These are phyloP conservation scores for Tylopilus felleus DNA, from an alignment of 768 basidiomycete species.

Conservation along the genomic window DNA sequence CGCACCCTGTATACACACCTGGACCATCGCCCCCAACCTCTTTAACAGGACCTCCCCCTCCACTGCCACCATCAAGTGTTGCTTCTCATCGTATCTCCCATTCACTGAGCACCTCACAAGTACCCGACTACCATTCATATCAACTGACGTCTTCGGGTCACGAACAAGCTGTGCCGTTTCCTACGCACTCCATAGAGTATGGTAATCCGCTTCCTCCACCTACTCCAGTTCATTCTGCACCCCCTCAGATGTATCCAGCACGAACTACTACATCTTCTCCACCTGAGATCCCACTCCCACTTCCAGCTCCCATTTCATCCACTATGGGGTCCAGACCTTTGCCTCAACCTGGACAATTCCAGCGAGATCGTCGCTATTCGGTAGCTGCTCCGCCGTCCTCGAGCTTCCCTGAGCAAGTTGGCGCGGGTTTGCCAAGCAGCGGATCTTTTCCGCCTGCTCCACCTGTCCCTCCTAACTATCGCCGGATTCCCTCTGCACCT, in stretches of 20 bases:
- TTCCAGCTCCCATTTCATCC: slow-evolving; percentile 1
- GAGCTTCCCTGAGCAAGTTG: slow-evolving; percentile 30
- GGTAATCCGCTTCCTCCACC: slow-evolving; percentile 18
- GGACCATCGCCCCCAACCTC: slow-evolving; percentile 10
- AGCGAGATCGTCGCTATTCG: slow-evolving; percentile 31
- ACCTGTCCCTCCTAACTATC: slow-evolving; percentile 35
- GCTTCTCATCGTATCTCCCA: slow-evolving; percentile 24
- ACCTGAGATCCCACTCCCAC: slow-evolving; percentile 12
- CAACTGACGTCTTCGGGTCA: slow-evolving; percentile 13
- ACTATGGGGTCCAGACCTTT: slow-evolving; percentile 28
- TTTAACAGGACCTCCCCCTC: slow-evolving; percentile 3
- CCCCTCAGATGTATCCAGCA: slow-evolving; percentile 25
- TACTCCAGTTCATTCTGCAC: slow-evolving; percentile 21
- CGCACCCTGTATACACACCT: slow-evolving; percentile 12
- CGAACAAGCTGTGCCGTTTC: slow-evolving; percentile 24
- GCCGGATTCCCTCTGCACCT: slow-evolving; percentile 25
- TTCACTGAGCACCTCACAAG: slow-evolving; percentile 28
- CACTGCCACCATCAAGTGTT: slow-evolving; percentile 10
- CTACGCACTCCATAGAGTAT: slow-evolving; percentile 26
- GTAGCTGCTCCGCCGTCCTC: slow-evolving; percentile 28
- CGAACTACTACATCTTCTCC: slow-evolving; percentile 24
- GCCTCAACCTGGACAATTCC: slow-evolving; percentile 31
- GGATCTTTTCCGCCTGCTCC: slow-evolving; percentile 17
- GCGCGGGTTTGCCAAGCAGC: slow-evolving; percentile 13
- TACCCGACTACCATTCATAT: slow-evolving; percentile 26